Base-by-base conservation (phyloP, 768 basidiomycete species). In the Boletus rufocinnamomeus region DNA sequence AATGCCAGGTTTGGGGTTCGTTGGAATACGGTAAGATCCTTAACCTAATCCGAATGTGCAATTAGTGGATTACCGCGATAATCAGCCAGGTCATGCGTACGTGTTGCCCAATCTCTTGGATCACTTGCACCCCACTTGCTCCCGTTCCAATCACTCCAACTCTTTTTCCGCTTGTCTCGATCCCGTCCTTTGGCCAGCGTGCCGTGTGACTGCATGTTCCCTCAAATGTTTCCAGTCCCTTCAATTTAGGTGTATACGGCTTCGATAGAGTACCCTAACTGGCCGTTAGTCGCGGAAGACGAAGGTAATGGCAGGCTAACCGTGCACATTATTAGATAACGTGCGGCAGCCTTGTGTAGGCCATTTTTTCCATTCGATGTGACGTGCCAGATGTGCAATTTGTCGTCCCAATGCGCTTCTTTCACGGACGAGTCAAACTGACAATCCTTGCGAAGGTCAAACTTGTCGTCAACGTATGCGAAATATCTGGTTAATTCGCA, bases 71-170 rank as follows among this genome's bases (percentile, higher is more conserved):
- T 5, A 30, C 19, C n/a, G 0, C 13, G 32, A 13, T 1, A 5
- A 9, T 41, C 9, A 2, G 10, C 4, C 14, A 50, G 10, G 10
- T 7, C 8, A 30, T 38, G 30, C 30, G 30, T 30, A 30, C 27
- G 19, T 66, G 55, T 37, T 0, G 27, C 11, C 61, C 64, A 9
- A 66, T 54, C 16, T 57, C 64, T 55, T 63, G 64, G 23, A 50
- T 57, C 2, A 52, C 44, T 38, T 66, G 64, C 5, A 66, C 57
- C 1, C 57, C 63, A 23, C 63, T 62, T 5, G 63, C 51, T 37
- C 64, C 64, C 0, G 64, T 65, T 2, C 64, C 63, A 5, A 65
- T 66, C 6, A 66, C 21, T 10, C 63, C 64, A 9, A 65, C 64
- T 10, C 43, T 52, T 27, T 65, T 62, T 1, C 63, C 52, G 14